Base-by-base conservation (phyloP, 2,329 filamentous ascomycete genomes). In the Scedosporium dehoogii region DNA sequence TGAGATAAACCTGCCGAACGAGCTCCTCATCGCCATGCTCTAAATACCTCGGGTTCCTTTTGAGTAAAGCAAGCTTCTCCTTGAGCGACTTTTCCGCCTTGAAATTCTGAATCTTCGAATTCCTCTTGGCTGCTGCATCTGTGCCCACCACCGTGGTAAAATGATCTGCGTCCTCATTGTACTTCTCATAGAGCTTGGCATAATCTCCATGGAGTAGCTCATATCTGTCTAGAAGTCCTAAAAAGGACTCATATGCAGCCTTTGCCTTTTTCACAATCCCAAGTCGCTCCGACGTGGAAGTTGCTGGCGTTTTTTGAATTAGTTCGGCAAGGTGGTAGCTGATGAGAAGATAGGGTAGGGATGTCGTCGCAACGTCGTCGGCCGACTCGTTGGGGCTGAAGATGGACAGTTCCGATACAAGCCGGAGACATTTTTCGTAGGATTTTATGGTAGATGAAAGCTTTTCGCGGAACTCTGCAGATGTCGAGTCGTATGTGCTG, bases 311-410 rank as follows among this genome's bases (percentile, higher is more conserved):
- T 67, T 85, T 87, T 69, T 91, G 85, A 44, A 88, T 78, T 12
- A 97, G 81, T 70, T 96, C 92, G 41, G 92, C 93, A 61, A 94
- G 78, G 69, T 88, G 84, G 73, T 87, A 91, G 73, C 89, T 82
- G 65, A 92, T 83, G 23, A 91, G 82, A 65, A 99, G 82, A 73
- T 93, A 96, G 76, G 91, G 91, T 38, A 99, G 77, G 70, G 96
- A 88, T n/a, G 83, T 81, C 1, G 93, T 96, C 14, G 90, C 80
- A 38, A 97, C 78, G 75, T 99, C 94, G 65, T 99, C 94, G 46
- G 93, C 75, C 0, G 84, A 83, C 74, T 99, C 94, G 74, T 99
- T 99, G 42, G 86, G 81, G 68, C 91, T 96, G 81, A 97, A 97
- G 61, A 99, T 79, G 0, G 90, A 88, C 27, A 94, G 79, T 64